Percentiles rank a stretch among this genome's conserved stretches.
phyloP scores from a whole-genome alignment of 495 filamentous ascomycete species.

The Pyronema omphalodes region DNA sequence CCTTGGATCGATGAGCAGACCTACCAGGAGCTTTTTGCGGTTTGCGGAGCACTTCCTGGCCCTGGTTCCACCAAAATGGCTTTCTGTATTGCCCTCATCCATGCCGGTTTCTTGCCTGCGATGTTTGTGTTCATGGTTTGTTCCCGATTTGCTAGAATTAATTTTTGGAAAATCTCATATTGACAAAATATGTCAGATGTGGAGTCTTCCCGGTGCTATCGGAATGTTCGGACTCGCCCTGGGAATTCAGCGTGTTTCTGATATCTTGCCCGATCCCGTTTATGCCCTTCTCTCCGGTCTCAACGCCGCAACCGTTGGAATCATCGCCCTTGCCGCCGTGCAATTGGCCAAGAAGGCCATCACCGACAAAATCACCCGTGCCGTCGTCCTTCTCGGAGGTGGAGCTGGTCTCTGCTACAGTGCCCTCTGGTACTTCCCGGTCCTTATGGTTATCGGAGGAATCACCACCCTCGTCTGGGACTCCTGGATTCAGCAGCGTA shows the following conservation, averaged over 20 bases:
- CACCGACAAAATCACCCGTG: conserved; percentile 48
- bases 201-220: conserved; percentile 53
- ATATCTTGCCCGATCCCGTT: conserved; percentile 42
- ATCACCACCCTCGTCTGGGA: conserved; percentile 42
- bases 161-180: not conserved
- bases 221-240: conserved; percentile 58
- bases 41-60: conserved; percentile 59
- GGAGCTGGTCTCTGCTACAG: conserved; percentile 56
- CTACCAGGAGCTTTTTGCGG: conserved; percentile 67
- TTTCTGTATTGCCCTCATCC: conserved; percentile 52
- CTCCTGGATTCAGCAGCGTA: conserved; percentile 11
- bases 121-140: conserved; percentile 53
- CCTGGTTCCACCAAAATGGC: conserved; percentile 66
- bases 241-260: conserved; percentile 43
- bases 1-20: conserved; percentile 63
- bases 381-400: conserved; percentile 51
- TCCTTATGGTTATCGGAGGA: conserved; percentile 44
- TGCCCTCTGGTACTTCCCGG: conserved; percentile 67
- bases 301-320: conserved; percentile 61
- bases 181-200: not conserved
- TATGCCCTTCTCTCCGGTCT: conserved; percentile 64
- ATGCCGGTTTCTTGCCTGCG: conserved; percentile 43
- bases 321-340: conserved; percentile 61
- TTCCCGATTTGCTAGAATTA: conserved; percentile 24
- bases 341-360: conserved; percentile 58